Conservation (phyloP, 257 asterid species). For the Jaltomata sinuosa region DNA sequence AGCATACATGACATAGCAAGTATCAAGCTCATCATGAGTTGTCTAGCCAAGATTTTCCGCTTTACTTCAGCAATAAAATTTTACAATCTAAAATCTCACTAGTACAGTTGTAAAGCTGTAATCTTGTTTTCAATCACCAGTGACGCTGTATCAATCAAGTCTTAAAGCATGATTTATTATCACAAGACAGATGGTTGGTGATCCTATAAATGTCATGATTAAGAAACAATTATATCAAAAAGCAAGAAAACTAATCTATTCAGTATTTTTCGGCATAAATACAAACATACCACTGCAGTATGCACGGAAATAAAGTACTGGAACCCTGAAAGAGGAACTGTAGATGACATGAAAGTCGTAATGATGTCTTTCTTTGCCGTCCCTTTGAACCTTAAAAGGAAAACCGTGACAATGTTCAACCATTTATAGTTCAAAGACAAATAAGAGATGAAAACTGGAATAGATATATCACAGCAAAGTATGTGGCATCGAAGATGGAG, state of each 20-base stretch:
- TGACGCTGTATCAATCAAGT: neutral
- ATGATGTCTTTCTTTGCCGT: conserved; percentile 17
- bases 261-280: neutral
- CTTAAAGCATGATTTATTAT: neutral
- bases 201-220: neutral
- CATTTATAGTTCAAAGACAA: neutral
- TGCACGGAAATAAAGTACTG: conserved; percentile 78
- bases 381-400: conserved; percentile 36
- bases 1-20: neutral
- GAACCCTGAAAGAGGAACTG: conserved; percentile 73
- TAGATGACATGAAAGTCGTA: conserved; percentile 68
- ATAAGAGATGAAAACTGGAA: neutral
- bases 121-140: neutral
- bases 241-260: neutral
- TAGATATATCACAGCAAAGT: neutral
- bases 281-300: conserved; percentile 31
- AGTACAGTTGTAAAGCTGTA: neutral
- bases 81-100: neutral
- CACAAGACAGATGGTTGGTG: neutral
- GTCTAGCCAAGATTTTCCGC: neutral
- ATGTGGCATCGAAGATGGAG: neutral
- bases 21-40: neutral
- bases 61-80: neutral
- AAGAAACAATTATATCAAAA: neutral
- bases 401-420: neutral